Base-by-base conservation (phyloP, 2,329 filamentous ascomycete genomes). In the Pleomassaria siparia region DNA sequence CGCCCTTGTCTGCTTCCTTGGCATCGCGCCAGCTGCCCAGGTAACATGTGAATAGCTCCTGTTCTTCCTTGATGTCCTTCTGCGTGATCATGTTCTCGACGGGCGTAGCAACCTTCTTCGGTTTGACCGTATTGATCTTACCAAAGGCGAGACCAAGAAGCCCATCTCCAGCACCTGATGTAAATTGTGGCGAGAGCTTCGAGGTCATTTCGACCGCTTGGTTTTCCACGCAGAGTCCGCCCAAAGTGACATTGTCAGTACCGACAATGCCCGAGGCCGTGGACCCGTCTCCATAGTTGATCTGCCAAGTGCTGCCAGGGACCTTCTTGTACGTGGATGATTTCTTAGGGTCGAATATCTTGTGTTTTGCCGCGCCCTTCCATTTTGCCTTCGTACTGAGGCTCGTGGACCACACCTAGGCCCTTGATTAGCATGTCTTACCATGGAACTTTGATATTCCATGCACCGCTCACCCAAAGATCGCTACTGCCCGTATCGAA, bases 401-500 rank as follows among this genome's bases (percentile, higher is more conserved):
- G 49, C 76, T 62, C 3, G 80, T 81, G 70, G 80, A 86, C 73
- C 88, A 86, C 11, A 86, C 80, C 85, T 85, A 87, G 36, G 76
- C 18, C 28, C 16, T 13, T 15, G 2, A 13, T 41, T 15, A 45
- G 36, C 18, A 28, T 32, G 35, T 11, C 4, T 20, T 32, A 32
- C 44, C 45, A 32, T 43, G 40, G 12, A 8, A 10, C 41, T 36
- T 33, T 29, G 44, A 13, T 16, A 45, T 6, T 45, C 20, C 10
- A 18, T 8, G 30, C 20, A 32, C 15, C 42, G 66, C 76, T 56
- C 74, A 82, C 72, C 86, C 84, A 89, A 18, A 87, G 74, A 72
- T 89, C 86, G 16, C 84, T 78, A 10, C 83, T 87, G 16, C 85
- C 85, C 30, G 85, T 88, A 64, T 89, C 86, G 51, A 89, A 88